phyloP scores from a whole-genome alignment of 768 basidiomycete species.

The Russula griseocarnosa region DNA sequence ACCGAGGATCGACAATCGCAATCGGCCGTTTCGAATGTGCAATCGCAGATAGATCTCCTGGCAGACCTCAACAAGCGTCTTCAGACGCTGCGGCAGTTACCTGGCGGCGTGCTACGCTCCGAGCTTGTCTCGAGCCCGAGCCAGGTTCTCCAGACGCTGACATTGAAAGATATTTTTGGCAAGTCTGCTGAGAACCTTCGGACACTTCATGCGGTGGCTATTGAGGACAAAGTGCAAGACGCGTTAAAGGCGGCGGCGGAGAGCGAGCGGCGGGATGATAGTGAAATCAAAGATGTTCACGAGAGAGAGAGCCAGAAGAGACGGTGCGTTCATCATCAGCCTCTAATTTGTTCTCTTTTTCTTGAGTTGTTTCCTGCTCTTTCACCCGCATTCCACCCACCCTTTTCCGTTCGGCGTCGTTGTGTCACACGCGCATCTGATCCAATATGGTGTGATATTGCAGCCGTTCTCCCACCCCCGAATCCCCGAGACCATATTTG shows the following conservation, averaged over 20 bases:
- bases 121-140: conserved; percentile 13
- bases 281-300: conserved; percentile 44
- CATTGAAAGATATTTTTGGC: conserved; percentile 15
- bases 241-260: conserved; percentile 53
- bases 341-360: neutral
- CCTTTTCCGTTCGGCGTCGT: neutral
- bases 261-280: conserved; percentile 52
- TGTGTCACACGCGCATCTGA: neutral
- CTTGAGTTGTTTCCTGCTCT: neutral
- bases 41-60: conserved; percentile 28
- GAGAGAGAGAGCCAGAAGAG: conserved; percentile 53
- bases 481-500: conserved; percentile 58
- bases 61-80: conserved; percentile 26
- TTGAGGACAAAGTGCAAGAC: conserved; percentile 52
- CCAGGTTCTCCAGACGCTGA: conserved; percentile 7
- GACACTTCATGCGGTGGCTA: conserved; percentile 45
- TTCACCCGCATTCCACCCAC: too few species aligned
- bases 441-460: neutral
- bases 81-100: conserved; percentile 24
- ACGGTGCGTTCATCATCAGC: conserved; percentile 41
- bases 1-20: conserved; percentile 16
- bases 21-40: conserved; percentile 14
- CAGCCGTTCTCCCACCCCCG: conserved; percentile 51
- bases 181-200: conserved; percentile 43
- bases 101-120: conserved; percentile 21